Base-by-base conservation (phyloP, 2,329 filamentous ascomycete species). In the Diaporthe amygdali region DNA sequence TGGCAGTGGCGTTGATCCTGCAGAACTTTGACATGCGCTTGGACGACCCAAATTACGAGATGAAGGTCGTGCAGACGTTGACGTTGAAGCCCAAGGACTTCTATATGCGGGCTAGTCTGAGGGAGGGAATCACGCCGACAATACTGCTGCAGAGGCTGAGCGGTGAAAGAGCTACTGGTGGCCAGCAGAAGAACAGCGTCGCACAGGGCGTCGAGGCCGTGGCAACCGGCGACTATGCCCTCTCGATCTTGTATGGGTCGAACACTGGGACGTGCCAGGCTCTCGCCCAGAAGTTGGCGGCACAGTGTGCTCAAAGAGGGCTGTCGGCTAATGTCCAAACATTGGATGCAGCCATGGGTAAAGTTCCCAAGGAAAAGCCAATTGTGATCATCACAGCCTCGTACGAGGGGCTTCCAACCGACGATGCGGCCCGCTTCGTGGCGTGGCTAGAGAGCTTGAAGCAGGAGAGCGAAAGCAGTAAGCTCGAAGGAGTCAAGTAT, bases 241-340 rank as follows among this genome's bases (percentile, higher is more conserved):
- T 94, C 72, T 86, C 87, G 5, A 86, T 94, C 14, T 86, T 92
- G 34, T 94, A 93, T 76, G 92, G 92, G 3, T 92, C 90, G 10
- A 94, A 94, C 77, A 90, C 89, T 1, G 93, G 93, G 0, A 94
- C 92, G 5, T 94, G 92, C 77, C 90, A 94, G 78, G 84, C 89
- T 0, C 85, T 94, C 47, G 89, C 92, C 1, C 86, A 91, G 71
- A 83, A 86, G 39, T 78, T 94, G 12, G 90, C 90, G 1, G 82
- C 84, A 14, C 87, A 90, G 39, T 76, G 91, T 91, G 1, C 75
- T 82, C 3, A 78, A 79, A 3, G 89, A 89, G 74, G 92, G 92
- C 0, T 94, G 90, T 87, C 88, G 4, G 77, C 80, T 2, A 83
- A 82, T 5, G 81, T 92, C 1, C 84, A 87, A 34, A 84, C 85